A percentile compares a stretch with the other conserved stretches of the same genome.
Conservation (phyloP, 352 stramenopile species). For the Blastocystis sp. region DNA sequence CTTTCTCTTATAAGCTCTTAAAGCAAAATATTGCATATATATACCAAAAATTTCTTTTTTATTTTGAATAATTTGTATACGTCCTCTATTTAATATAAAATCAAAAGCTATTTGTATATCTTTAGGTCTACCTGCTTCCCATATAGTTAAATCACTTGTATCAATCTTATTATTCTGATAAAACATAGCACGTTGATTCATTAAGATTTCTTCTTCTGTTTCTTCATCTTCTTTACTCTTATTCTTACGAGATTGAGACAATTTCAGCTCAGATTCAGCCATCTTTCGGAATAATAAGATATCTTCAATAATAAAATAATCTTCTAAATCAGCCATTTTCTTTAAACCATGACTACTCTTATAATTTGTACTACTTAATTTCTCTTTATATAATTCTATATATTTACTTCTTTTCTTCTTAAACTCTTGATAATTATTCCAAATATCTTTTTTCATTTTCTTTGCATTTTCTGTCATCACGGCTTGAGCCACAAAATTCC, state of each 20-base stretch:
- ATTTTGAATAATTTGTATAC: constrained; percentile 11
- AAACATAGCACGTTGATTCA: constrained; percentile 14
- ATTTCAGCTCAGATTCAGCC: constrained; percentile 25
- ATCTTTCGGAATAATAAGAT: constrained; percentile 36
- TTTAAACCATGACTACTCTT: constrained; percentile 27
- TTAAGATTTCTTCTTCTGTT: constrained; percentile 6
- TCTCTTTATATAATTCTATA: constrained; percentile 30
- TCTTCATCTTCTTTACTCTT: constrained; percentile 1
- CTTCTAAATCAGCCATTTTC: constrained; percentile 25
- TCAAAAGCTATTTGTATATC: constrained; percentile 13
- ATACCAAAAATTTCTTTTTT: too few relatives aligned
- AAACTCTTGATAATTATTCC: constrained; percentile 25
- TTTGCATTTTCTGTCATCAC: constrained; percentile 9
- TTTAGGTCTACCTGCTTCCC: constrained; percentile 20
- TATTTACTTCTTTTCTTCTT: constrained; percentile 32
- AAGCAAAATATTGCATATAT: not conserved
- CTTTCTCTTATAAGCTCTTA: constrained; percentile 25
- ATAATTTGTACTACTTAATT: constrained; percentile 3
- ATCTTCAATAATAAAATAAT: constrained; percentile 28
- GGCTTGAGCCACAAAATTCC: constrained; percentile 8
- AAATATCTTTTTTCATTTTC: constrained; percentile 1
- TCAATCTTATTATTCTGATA: constrained; percentile 21
- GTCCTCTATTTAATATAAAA: constrained; percentile 6
- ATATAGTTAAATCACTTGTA: constrained; percentile 18
- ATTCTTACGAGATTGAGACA: constrained; percentile 13